phyloP scores from a whole-genome alignment of 805 yeast species.

The Starmerella ratchasimensis region DNA sequence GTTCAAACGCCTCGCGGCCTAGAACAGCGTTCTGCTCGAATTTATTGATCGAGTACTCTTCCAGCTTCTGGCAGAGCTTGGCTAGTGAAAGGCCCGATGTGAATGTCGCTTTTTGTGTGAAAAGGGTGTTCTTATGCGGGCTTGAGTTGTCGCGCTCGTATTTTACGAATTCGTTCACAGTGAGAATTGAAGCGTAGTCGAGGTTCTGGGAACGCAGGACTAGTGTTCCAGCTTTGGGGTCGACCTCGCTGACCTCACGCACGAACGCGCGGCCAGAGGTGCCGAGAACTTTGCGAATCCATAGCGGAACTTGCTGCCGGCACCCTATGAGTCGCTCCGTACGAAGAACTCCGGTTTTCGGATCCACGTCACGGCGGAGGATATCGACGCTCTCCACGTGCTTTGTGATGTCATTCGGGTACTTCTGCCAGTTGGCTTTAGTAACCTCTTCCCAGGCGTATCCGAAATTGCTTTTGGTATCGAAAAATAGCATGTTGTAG shows the following conservation, averaged over 20 bases:
- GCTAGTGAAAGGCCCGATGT: conserved; percentile 66
- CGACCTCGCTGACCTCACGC: conserved; percentile 79
- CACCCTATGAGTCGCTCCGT: conserved; percentile 85
- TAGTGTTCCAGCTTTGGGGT: conserved; percentile 46
- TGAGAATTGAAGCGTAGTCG: conserved; percentile 61
- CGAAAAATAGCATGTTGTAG: conserved; percentile 62
- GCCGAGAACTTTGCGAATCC: conserved; percentile 66
- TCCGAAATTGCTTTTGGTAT: conserved; percentile 50
- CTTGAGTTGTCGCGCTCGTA: conserved; percentile 55
- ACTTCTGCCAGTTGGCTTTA: conserved; percentile 92
- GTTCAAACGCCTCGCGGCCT: conserved; percentile 77
- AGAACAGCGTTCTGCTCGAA: conserved; percentile 74
- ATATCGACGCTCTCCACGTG: conserved; percentile 93
- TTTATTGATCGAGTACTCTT: conserved; percentile 83
- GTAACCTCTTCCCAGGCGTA: conserved; percentile 92
- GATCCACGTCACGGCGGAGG: conserved; percentile 53
- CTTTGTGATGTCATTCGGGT: conserved; percentile 85
- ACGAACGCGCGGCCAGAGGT: conserved; percentile 63
- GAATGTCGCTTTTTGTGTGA: conserved; percentile 74
- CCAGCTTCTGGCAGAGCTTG: conserved; percentile 64
- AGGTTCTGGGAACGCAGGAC: conserved; percentile 76
- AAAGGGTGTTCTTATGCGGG: conserved; percentile 42
- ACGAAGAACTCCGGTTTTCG: conserved; percentile 39
- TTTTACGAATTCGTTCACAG: conserved; percentile 76
- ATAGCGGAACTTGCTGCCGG: conserved; percentile 69